phyloP scores from a whole-genome alignment of 1,284 basidiomycete genomes.

The Microbotryomycetes sp. region DNA sequence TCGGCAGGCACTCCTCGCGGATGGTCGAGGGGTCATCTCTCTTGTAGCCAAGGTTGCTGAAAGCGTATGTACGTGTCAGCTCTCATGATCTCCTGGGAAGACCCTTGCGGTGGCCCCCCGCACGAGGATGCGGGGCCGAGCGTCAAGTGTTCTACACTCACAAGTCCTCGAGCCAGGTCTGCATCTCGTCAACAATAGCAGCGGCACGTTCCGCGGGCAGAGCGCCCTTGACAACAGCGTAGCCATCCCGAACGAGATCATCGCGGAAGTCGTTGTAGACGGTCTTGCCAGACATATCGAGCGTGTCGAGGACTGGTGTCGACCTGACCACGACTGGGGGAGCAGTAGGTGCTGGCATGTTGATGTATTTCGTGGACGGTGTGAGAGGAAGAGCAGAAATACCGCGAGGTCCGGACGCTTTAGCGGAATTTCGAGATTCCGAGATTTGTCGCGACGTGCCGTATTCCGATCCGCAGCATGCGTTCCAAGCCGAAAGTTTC shows the following conservation, averaged over 20 bases:
- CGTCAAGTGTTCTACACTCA: no score
- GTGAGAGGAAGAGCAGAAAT: no score
- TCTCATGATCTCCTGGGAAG: no score
- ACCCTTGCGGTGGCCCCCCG: neutral
- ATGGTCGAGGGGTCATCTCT: constrained; percentile 41
- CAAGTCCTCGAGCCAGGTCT: constrained; percentile 14
- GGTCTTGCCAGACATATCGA: constrained; percentile 13
- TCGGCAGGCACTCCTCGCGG: constrained; percentile 39
- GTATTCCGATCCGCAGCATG: no score
- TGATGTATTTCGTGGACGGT: no score
- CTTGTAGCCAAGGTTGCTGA: constrained; percentile 39
- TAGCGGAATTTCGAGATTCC: no score
- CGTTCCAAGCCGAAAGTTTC: no score
- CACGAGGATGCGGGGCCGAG: no score
- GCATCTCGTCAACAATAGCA: neutral
- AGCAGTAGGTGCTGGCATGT: neutral
- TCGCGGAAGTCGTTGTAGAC: constrained; percentile 12
- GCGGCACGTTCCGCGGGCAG: constrained; percentile 36
- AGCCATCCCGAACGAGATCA: constrained; percentile 29
- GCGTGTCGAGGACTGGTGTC: constrained; percentile 5
- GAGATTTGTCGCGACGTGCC: no score
- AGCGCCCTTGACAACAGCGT: constrained; percentile 39
- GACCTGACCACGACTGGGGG: constrained; percentile 6
- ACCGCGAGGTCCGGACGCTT: no score
- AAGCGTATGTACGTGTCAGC: no score